phyloP scores from a whole-genome alignment of 192 early-diverging fungal genomes.

The Rhizoclosmatium globosum region DNA sequence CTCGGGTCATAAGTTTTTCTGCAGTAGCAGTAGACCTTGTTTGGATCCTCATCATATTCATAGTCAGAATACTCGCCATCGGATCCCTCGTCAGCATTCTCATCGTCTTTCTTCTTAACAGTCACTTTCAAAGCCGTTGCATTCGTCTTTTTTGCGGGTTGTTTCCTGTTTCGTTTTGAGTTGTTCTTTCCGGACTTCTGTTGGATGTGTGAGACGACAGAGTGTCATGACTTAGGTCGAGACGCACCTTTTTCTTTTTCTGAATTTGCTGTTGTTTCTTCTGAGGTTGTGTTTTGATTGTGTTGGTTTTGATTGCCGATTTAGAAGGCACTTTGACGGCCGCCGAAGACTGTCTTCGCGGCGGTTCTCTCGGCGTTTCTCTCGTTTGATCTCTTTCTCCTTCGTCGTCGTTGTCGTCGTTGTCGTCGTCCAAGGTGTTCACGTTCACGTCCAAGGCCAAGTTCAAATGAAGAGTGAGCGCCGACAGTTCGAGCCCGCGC shows the following conservation, averaged over 20 bases:
- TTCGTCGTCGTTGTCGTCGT: not conserved
- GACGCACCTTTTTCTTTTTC: not conserved
- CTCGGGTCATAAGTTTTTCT: slow-evolving; percentile 29
- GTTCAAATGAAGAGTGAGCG: not conserved
- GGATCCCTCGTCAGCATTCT: not conserved
- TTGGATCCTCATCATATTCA: slow-evolving; percentile 33
- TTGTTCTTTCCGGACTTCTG: not conserved
- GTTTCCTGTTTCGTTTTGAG: not conserved
- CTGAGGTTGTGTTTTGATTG: not conserved
- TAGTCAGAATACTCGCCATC: not conserved
- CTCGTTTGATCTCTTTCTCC: not conserved
- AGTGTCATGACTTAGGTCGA: not conserved
- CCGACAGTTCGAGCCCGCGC: not conserved
- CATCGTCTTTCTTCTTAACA: not conserved
- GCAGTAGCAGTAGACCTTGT: slow-evolving; percentile 40
- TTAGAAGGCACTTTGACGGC: not conserved
- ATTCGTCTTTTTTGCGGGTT: not conserved
- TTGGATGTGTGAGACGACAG: not conserved
- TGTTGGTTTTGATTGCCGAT: not conserved
- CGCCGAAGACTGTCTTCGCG: not conserved
- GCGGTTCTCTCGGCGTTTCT: not conserved
- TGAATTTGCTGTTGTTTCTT: not conserved
- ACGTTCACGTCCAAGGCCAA: not conserved
- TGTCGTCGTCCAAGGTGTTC: not conserved
- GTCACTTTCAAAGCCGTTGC: not conserved